Base-by-base conservation (phyloP, 2,329 filamentous ascomycete species). In the Dactylellina leptospora region DNA sequence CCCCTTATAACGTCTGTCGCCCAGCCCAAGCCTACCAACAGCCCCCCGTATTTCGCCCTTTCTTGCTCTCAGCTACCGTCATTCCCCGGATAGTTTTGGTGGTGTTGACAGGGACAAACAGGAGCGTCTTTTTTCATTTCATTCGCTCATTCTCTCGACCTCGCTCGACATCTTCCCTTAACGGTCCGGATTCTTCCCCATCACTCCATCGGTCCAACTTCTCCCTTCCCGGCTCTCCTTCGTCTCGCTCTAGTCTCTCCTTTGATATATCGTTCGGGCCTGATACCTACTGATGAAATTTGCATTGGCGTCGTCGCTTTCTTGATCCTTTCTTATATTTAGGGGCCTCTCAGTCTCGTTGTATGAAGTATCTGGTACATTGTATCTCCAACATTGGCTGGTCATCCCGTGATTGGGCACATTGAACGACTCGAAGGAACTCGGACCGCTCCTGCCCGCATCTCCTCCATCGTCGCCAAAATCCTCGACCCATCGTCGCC, bases 361-460 rank as follows among this genome's bases (percentile, higher is more conserved):
- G n/a, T n/a, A n/a, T n/a, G 5, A 40, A 33, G 23, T 25, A n/a
- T 20, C 30, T 33, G 27, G 27, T 38, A 38, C 48, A 16, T 38
- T 22, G 30, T 44, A 28, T 48, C 44, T 54, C 54, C 45, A 60
- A 68, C 44, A 44, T 54, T 22, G 56, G 18, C 62, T 36, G 27
- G 42, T 59, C 20, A 44, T 20, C 54, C 27, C 36, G 45, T 51
- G 62, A 68, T 68, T 68, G 62, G 62, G 54, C 45, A 28, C 45
- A 47, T 60, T 60, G 48, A 47, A 45, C 44, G 62, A 51, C 47
- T 33, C 45, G 44, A 45, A 45, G 27, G 20, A 13, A 53, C 47
- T 38, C 33, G 36, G 53, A 33, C 45, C 38, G 30, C 25, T 58
- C 16, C 42, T 18, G 25, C 23, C 20, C 40, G 11, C 23, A 9